A percentile compares a stretch with the other conserved stretches of the same genome.
Conservation (phyloP, 768 basidiomycete species). For the Termitomyces sp. region DNA sequence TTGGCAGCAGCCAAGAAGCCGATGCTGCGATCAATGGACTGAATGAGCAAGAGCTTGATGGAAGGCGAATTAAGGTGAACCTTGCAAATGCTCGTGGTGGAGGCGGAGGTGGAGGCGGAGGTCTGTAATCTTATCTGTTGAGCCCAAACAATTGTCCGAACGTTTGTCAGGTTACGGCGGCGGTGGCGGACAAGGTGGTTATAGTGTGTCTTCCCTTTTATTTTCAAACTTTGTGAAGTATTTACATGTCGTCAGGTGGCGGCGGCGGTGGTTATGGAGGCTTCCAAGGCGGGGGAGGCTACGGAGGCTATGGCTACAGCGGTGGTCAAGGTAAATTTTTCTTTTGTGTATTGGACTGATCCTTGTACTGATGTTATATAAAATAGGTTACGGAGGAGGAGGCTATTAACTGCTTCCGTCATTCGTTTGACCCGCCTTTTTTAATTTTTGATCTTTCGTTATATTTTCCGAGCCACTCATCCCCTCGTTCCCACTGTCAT, state of each 20-base stretch:
- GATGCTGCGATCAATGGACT: slow-evolving; percentile 66
- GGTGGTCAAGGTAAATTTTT: slow-evolving; percentile 15
- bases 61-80: slow-evolving; percentile 87
- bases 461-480: slow-evolving; percentile 24
- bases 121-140: slow-evolving; percentile 12
- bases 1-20: slow-evolving; percentile 55
- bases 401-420: slow-evolving; percentile 20
- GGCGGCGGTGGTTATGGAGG: not conserved
- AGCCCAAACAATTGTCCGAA: not conserved
- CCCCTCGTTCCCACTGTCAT: slow-evolving; percentile 28
- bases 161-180: slow-evolving; percentile 11
- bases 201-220: slow-evolving; percentile 2
- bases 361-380: too few species aligned
- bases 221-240: not conserved
- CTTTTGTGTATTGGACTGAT: not conserved
- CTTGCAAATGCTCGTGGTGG: slow-evolving; percentile 63
- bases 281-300: slow-evolving; percentile 6
- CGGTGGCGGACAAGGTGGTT: slow-evolving; percentile 15
- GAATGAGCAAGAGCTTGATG: slow-evolving; percentile 92
- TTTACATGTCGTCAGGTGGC: not conserved
- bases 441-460: slow-evolving; percentile 8
- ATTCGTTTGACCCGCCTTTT: not conserved
- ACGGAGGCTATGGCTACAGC: not conserved
- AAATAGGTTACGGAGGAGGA: slow-evolving; percentile 1
- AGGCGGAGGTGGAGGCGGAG: slow-evolving; percentile 51